Conservation (phyloP, 805 yeast genomes). For the Candida qinlingensis region DNA sequence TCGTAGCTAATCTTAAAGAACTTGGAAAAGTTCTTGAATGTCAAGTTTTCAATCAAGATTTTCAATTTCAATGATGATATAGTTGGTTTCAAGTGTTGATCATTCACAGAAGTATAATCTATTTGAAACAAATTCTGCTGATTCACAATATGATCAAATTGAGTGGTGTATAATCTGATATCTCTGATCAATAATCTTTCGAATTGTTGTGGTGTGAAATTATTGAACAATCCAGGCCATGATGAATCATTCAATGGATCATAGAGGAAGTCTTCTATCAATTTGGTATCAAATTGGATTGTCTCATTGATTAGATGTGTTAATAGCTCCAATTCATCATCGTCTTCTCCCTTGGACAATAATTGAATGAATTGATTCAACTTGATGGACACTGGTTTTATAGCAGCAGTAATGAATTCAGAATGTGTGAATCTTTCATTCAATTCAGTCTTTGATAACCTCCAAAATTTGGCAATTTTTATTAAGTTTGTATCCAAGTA, state of each 20-base stretch:
- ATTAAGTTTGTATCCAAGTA: slow-evolving; percentile 37
- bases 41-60: slow-evolving; percentile 40
- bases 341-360: slow-evolving; percentile 19
- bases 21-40: slow-evolving; percentile 27
- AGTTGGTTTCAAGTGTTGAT: slow-evolving; percentile 30
- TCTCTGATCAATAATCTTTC: slow-evolving; percentile 47
- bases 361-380: slow-evolving; percentile 26
- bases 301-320: slow-evolving; percentile 35
- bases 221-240: slow-evolving; percentile 27
- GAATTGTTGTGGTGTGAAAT: slow-evolving; percentile 24
- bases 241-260: slow-evolving; percentile 25
- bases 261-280: slow-evolving; percentile 38
- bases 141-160: slow-evolving; percentile 39
- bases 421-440: slow-evolving; percentile 31
- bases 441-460: slow-evolving; percentile 27
- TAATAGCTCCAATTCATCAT: slow-evolving; percentile 15
- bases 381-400: slow-evolving; percentile 41
- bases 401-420: slow-evolving; percentile 31
- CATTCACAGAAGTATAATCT: slow-evolving; percentile 35
- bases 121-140: slow-evolving; percentile 39
- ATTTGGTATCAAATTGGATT: slow-evolving; percentile 30
- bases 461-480: slow-evolving; percentile 36
- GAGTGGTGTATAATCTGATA: slow-evolving; percentile 35
- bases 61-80: slow-evolving; percentile 39
- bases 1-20: slow-evolving; percentile 23